Evolutionary conservation across 805 yeast genomes (phyloP), one percentile per base, ranked within the genome.

Genomic region (Wickerhamomyces chaumierensis): DNA sequence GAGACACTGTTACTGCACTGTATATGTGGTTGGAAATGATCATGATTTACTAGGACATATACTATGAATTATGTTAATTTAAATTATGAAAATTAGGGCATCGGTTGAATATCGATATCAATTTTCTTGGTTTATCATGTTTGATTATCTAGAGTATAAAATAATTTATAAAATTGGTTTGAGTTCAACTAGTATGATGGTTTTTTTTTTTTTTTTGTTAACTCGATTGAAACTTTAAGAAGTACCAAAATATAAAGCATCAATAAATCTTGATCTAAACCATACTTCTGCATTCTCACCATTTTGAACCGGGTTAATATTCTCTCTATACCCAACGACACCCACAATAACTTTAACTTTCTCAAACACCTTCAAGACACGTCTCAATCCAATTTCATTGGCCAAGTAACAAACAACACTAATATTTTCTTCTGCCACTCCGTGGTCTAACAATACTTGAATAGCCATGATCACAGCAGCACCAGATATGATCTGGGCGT

Each of bases 381-480:
- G 67, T 40, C 81, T 64, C 5, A 85, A 58, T 3, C 95, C 96
- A 29, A 75, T 65, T 47, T 81, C 92, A 0, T 94, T 76, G n/a
- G 86, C 82, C 38, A 81, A 57, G 51, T 82, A 83, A 5, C 80
- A 63, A 12, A 86, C 76, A 39, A 87, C 65, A 2, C 78, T 70
- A 18, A 92, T 81, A 46, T 81, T 71, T 23, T 67, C 61, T 36
- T 72, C 69, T 8, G 56, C 48, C 18, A 85, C 79, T 6, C 79
- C 81, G 54, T 90, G 94, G 53, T 90, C 97, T 14, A 83, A 48
- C 36, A 90, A 62, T 3, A 90, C 87, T 49, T 86, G 92, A 34
- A 85, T 74, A 0, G 96, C 95, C 97, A 90, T 92, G 33, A 86
- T 81, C 2, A 88, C 79, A 0, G 95, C 95, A 0, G 96, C 94